Conservation (phyloP, 2,329 filamentous ascomycete genomes). For the Diplodia mutila region DNA sequence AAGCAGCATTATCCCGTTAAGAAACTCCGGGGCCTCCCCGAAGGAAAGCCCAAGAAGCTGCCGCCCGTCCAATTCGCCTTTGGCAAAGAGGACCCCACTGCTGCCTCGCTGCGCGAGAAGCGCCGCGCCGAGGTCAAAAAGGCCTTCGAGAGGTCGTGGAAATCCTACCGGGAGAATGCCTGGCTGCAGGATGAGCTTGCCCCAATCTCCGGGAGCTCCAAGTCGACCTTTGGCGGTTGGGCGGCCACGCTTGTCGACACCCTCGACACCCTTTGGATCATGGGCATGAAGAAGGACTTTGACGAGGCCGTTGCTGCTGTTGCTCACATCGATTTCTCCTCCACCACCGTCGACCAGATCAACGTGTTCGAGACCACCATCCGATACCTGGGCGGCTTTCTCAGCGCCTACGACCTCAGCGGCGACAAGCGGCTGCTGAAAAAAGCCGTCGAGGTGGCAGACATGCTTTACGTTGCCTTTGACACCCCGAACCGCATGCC, state of each 20-base stretch:
- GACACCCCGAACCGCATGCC: constrained; percentile 96
- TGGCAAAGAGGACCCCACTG: constrained; percentile 39
- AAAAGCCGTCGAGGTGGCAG: constrained; percentile 78
- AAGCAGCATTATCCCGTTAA: constrained; percentile 46
- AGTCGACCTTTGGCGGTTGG: constrained; percentile 53
- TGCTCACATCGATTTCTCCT: constrained; percentile 49
- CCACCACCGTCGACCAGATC: constrained; percentile 42
- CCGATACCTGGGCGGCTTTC: constrained; percentile 82
- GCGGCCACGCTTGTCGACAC: constrained; percentile 52
- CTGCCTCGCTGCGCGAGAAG: constrained; percentile 40
- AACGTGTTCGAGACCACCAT: constrained; percentile 61
- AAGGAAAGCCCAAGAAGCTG: constrained; percentile 41
- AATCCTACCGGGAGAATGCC: constrained; percentile 48
- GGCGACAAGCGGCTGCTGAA: constrained; percentile 72
- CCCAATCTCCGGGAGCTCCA: constrained; percentile 47
- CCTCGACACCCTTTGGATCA: constrained; percentile 53
- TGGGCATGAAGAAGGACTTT: constrained; percentile 54
- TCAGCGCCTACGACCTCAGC: constrained; percentile 86
- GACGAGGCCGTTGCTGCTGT: constrained; percentile 49
- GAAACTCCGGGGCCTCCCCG: constrained; percentile 43
- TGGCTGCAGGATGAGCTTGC: constrained; percentile 55
- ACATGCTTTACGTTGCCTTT: constrained; percentile 80
- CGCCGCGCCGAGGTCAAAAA: constrained; percentile 45
- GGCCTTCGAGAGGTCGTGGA: constrained; percentile 51
- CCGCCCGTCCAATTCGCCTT: constrained; percentile 51